Evolutionary conservation across 805 yeast genomes (phyloP).

Genomic region (Yarrowia yakushimensis): DNA sequence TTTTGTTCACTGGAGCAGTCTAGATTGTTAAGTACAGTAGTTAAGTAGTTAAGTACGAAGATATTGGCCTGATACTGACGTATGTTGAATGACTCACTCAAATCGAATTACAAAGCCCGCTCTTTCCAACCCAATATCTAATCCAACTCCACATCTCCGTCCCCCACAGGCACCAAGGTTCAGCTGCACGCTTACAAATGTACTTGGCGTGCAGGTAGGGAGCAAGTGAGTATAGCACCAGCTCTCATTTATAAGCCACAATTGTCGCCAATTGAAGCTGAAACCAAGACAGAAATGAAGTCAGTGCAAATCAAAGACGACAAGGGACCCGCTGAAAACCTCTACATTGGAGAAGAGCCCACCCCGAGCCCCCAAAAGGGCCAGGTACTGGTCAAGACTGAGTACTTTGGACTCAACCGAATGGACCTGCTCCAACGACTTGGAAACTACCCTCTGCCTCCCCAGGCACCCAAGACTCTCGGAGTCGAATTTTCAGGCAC

Average conservation of each 20-base stretch:
- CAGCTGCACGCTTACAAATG: constrained; percentile 9
- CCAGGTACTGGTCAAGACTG: constrained; percentile 37
- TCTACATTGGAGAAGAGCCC: constrained; percentile 32
- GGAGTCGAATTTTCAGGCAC: constrained; percentile 43
- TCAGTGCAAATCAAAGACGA: constrained; percentile 34
- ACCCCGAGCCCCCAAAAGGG: constrained; percentile 31
- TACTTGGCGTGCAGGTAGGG: background rate
- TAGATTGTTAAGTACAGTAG: too few relatives aligned
- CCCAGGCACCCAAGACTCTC: constrained; percentile 35
- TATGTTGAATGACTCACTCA: too few relatives aligned
- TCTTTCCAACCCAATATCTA: too few relatives aligned
- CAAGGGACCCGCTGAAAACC: constrained; percentile 34
- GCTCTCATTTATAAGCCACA: background rate
- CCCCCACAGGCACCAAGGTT: background rate
- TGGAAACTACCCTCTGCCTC: constrained; percentile 37
- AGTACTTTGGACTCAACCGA: constrained; percentile 39
- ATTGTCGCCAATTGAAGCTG: background rate
- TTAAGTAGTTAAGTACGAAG: too few relatives aligned
- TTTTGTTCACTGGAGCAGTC: too few relatives aligned
- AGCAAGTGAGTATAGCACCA: background rate
- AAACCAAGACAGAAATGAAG: constrained; percentile 31
- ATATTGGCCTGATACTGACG: too few relatives aligned
- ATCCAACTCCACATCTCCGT: too few relatives aligned
- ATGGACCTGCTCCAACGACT: constrained; percentile 38
- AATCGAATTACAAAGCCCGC: too few relatives aligned